These are phyloP conservation scores for Penicillium coffeae DNA, from an alignment of 495 filamentous ascomycete species.

Conservation along the genomic window DNA sequence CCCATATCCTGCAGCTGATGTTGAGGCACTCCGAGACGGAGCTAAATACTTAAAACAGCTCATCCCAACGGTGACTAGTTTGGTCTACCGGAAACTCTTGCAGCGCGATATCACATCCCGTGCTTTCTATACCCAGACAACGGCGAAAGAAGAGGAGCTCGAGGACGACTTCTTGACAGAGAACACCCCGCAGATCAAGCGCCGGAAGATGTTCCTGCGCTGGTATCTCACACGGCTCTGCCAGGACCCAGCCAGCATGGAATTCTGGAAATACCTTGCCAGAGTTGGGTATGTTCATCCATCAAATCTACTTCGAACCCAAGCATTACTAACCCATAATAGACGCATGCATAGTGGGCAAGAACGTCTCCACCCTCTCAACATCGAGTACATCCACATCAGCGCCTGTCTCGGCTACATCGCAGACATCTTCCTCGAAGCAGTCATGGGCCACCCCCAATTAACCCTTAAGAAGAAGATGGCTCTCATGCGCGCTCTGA, in stretches of 20 bases:
- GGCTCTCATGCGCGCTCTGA: constrained; percentile 60
- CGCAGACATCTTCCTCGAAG: constrained; percentile 70
- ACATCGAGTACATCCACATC: constrained; percentile 75
- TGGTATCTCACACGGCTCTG: constrained; percentile 68
- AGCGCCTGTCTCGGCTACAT: constrained; percentile 64
- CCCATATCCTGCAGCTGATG: constrained; percentile 47
- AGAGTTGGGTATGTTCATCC: constrained; percentile 58
- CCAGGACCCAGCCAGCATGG: constrained; percentile 65
- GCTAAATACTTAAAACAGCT: constrained; percentile 70
- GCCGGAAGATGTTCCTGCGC: constrained; percentile 72
- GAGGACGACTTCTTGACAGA: constrained; percentile 59
- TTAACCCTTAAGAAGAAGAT: constrained; percentile 61
- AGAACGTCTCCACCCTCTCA: constrained; percentile 59
- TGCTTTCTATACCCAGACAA: constrained; percentile 62
- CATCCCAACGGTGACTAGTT: constrained; percentile 63
- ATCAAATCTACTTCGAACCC: too few species aligned
- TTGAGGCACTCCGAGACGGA: constrained; percentile 61
- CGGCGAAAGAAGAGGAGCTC: constrained; percentile 53
- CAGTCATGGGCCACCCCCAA: constrained; percentile 65
- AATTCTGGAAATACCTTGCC: constrained; percentile 75
- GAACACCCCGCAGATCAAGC: constrained; percentile 64
- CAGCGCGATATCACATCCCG: constrained; percentile 73
- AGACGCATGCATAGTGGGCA: constrained; percentile 60
- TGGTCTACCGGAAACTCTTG: constrained; percentile 73
- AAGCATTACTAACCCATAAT: too few species aligned